Evolutionary conservation across 192 early-diverging fungal genomes (phyloP), one percentile per base, ranked within the genome.

Genomic region (Backusella tarrabulga): DNA sequence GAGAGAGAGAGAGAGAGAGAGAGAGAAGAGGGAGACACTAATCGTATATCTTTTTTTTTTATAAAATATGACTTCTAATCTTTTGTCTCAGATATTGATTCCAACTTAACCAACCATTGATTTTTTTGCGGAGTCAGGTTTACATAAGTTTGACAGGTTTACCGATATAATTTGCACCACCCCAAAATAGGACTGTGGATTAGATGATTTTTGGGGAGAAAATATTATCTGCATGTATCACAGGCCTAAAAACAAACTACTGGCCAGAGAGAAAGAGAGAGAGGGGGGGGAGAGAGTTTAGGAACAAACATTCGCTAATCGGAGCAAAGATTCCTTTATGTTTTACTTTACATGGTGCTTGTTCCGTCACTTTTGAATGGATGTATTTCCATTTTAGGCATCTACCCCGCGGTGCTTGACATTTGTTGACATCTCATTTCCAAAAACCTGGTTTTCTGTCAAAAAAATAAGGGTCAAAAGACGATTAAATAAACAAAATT

Each of bases 41-140:
- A 35, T 34, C 2, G 29, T 68, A 35, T 35, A 36, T 34, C 23
- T 44, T 44, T 44, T 44, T 14, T 44, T 44, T n/a, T 50, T 14
- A 67, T 9, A 14, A 32, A 19, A 68, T 68, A 34, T 35, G 67
- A 32, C 29, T 68, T 35, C 17, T n/a, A n/a, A 50, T 50, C 46
- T 34, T 35, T 68, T 36, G 67, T 68, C 67, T 68, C 67, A 68
- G 67, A 35, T 29, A 63, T 63, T 63, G 56, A 63, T 63, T 63
- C 21, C 56, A 63, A 36, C 35, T 68, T 68, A 36, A 34, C 67
- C 67, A 68, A 35, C 67, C 67, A 68, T 36, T 11, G 29, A 36
- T 19, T 68, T 17, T 21, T 34, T 34, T 34, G 34, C 34, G 67
- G 67, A 36, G 56, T 63, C 56, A 50, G 17, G 56, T 63, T 63